These are phyloP conservation scores for Discostella stelligeroides DNA, from an alignment of 108 stramenopile species.

Conservation along the genomic window DNA sequence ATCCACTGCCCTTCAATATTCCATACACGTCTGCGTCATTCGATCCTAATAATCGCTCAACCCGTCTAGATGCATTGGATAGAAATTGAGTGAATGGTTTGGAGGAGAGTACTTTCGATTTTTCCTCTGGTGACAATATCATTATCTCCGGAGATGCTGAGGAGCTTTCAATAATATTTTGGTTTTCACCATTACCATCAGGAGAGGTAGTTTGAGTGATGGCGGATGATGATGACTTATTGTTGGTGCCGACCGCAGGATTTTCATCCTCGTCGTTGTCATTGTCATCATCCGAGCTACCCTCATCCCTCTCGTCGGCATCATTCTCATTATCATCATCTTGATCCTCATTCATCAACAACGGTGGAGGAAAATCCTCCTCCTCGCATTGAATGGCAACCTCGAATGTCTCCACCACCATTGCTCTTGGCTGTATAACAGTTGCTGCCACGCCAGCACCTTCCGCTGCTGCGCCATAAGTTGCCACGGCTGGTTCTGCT, in stretches of 20 bases:
- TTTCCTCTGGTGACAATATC: slow-evolving; percentile 53
- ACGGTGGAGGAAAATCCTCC: slow-evolving; percentile 72
- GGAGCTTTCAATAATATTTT: slow-evolving; percentile 23
- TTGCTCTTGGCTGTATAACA: not conserved
- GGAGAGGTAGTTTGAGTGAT: not conserved
- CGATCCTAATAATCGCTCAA: slow-evolving; percentile 76
- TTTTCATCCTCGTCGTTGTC: slow-evolving; percentile 23
- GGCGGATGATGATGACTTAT: slow-evolving; percentile 1
- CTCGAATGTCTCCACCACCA: slow-evolving; percentile 78
- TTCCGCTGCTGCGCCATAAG: no score
- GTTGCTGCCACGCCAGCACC: no score
- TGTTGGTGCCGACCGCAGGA: not conserved
- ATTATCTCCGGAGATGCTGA: no score
- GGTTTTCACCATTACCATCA: slow-evolving; percentile 32
- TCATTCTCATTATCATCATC: slow-evolving; percentile 54
- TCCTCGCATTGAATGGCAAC: slow-evolving; percentile 77
- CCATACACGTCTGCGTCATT: slow-evolving; percentile 39
- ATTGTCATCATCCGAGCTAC: slow-evolving; percentile 4
- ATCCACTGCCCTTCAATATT: slow-evolving; percentile 8
- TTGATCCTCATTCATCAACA: slow-evolving; percentile 57
- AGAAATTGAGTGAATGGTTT: slow-evolving; percentile 72
- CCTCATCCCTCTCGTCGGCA: not conserved
- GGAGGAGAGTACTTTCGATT: slow-evolving; percentile 57
- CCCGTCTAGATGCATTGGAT: slow-evolving; percentile 80
- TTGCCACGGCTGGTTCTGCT: no score